Base-by-base conservation (phyloP, 345 rosid genomes). In the Lumnitzera racemosa region DNA sequence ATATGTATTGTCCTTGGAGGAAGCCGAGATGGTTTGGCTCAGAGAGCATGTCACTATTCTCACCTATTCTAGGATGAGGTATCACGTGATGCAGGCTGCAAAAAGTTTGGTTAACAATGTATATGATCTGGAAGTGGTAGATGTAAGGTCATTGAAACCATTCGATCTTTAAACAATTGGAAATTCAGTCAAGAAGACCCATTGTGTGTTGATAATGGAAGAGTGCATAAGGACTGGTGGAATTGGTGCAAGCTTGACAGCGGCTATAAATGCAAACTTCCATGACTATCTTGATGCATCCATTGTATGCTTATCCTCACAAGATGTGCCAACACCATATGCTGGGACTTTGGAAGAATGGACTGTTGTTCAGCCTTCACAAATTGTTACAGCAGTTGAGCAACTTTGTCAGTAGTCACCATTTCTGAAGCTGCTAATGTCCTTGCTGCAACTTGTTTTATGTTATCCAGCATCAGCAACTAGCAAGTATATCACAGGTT, bases 151-250 rank as follows among this genome's bases (percentile, higher is more conserved):
- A 10, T 65, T 92, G 70, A 92, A 92, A 61, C 96, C 98, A 0
- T 92, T 89, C 51, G 96, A 92, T 62, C 96, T 92, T 20, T 41
- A 87, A 81, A 89, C 85, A 0, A 87, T 92, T 5, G 96, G 98
- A 36, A 92, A 92, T 65, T 92, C 98, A 0, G 81, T 89, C 61
- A 92, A 89, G 82, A 92, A 92, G 71, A 92, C 98, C 2, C 96
- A 87, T 62, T 72, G 91, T 0, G 96, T 92, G 43, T 72, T 92
- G 78, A 89, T 87, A 2, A 96, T 92, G 56, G 98, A 92, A 81
- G 96, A 92, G 72, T 86, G 96, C 85, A 89, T 89, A 96, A 78
- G 94, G 70, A 89, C 96, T 2, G 98, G 96, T 0, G 96, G 98
- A 55, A 87, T 92, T 53, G 98, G 98, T 11, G 96, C 98, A 52